Evolutionary conservation across 352 stramenopile genomes (phyloP), one percentile per base, ranked within the genome.

Genomic region (Globisporangium paroecandrum): DNA sequence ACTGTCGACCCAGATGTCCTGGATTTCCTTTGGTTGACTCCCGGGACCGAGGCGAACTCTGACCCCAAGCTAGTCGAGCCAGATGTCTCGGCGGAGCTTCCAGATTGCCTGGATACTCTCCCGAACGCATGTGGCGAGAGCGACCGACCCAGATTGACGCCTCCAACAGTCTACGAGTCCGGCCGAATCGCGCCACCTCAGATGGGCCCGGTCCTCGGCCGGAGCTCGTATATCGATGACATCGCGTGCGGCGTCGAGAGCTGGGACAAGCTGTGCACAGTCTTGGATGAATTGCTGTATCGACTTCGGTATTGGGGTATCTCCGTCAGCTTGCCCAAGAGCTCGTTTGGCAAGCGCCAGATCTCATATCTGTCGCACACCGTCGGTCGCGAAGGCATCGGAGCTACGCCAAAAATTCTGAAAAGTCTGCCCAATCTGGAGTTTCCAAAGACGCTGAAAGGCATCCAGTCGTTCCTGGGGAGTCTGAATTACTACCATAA

Each of bases 401-500:
- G 4, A 1, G 69, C 73, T 0, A 60, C 61, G 22, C 59, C 64
- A 3, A 72, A 65, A 32, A 58, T 75, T 4, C 15, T 72, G 29
- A 51, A 64, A 1, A 18, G n/a, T 0, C 65, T 74, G 25, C 18
- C 22, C 0, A 10, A 67, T 7, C 9, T 75, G 10, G 20, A 43
- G 24, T 76, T 77, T 22, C 64, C 67, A 0, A 54, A 6, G 9
- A 62, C 61, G 0, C 68, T 75, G 3, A 75, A 73, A 15, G 65
- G 65, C 13, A 64, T 73, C 2, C 68, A 77, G 34, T 62, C 62
- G 0, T 77, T 77, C 25, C 20, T 79, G 0, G 65, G 65, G 0
- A 66, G 66, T 2, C n/a, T 73, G 0, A 71, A 73, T 24, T 76
- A 76, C 51, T 79, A 79, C n/a, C 64, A 46, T 25, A 62, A 65